phyloP scores from a whole-genome alignment of 441 rosid genomes.

The Euphorbia celastroides region DNA sequence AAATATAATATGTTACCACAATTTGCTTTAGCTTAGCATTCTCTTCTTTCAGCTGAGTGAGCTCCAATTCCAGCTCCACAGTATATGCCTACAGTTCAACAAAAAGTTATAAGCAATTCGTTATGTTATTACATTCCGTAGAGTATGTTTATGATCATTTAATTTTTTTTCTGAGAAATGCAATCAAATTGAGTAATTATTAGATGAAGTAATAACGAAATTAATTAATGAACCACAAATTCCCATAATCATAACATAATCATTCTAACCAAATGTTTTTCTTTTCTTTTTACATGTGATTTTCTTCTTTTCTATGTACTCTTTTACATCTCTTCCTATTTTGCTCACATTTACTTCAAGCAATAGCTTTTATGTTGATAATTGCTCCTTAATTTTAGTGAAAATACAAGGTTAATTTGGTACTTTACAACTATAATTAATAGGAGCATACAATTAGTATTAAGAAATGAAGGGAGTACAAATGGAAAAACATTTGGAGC shows the following conservation, averaged over 20 bases:
- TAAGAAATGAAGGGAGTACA: too few relatives aligned
- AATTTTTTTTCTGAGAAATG: not conserved
- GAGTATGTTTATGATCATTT: not conserved
- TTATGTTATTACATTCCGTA: not conserved
- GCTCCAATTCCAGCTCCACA: constrained; percentile 76
- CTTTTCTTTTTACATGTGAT: too few relatives aligned
- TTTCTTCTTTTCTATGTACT: too few relatives aligned
- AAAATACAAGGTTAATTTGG: too few relatives aligned
- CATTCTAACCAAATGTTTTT: not conserved
- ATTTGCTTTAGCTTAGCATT: constrained; percentile 55
- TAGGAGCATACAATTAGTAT: too few relatives aligned
- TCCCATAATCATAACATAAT: not conserved
- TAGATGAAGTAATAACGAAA: too few relatives aligned
- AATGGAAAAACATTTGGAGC: too few relatives aligned
- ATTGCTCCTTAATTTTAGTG: too few relatives aligned
- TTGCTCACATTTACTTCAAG: too few relatives aligned
- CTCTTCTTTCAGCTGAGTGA: constrained; percentile 74
- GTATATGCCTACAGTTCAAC: constrained; percentile 60
- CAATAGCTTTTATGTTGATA: too few relatives aligned
- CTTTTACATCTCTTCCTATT: too few relatives aligned
- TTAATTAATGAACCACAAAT: not conserved
- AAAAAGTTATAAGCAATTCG: not conserved
- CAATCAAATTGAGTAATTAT: not conserved
- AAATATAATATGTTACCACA: constrained; percentile 36
- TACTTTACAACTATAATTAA: too few relatives aligned